Base-by-base conservation (phyloP, 306 rosid species). In the Quercus berberidifolia region DNA sequence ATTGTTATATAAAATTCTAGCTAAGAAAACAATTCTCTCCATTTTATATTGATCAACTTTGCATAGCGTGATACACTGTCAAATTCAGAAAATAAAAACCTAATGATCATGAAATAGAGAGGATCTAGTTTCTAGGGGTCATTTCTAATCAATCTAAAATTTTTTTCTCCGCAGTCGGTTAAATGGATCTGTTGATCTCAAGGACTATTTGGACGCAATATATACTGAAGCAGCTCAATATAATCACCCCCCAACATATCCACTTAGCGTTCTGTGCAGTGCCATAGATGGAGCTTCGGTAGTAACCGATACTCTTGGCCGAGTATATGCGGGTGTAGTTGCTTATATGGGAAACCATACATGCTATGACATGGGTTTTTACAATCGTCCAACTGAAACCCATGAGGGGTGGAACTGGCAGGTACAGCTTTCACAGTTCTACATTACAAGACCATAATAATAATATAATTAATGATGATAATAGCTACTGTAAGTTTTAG, bases 401-500 rank as follows among this genome's bases (percentile, higher is more conserved):
- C 25, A 17, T 52, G 12, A 33, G 3, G 86, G 84, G 43, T 86
- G 89, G 87, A 26, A n/a, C 1, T 86, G 89, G 87, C 87, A 86
- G 89, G 87, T 83, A 49, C 13, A 74, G 21, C 68, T 57, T 31
- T 73, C 43, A 52, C 21, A 25, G 5, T 30, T 28, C 3, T 28
- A 73, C 15, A 73, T 49, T 73, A 21, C 46, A 41, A 8, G 46
- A 41, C 46, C 3, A 41, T 41, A 41, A 41, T 41, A 41, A 41
- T 41, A 41, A 41, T 8, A 41, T 41, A 41, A 41, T 41, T 41
- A 41, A 41, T 41, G 46, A 8, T 8, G 46, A 41, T 41, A 41
- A 41, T 41, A 41, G 46, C 46, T 41, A 41, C 12, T 2, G 46
- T 8, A 8, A 41, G 46, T 41, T 41, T 41, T 41, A 8, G 46